Evolutionary conservation across 306 rosid species (phyloP), one percentile per base, ranked within the genome.

Genomic region (Comarum palustre): DNA sequence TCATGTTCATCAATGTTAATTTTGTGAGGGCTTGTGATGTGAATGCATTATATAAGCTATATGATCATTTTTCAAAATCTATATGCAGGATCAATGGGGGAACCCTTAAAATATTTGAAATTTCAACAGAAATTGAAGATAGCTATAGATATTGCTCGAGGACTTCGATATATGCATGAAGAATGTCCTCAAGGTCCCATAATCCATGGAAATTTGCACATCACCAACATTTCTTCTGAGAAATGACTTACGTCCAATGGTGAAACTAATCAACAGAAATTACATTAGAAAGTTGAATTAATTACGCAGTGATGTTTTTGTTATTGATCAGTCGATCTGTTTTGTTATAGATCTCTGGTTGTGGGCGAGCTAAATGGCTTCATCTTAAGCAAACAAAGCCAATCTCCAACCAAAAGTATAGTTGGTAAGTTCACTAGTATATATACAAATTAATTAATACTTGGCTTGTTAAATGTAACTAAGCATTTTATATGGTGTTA

Each of bases 131-230:
- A 61, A 22, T 14, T 74, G 29, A 68, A 48, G 68, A 62, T 69
- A n/a, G 76, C 75, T 3, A 22, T 62, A 50, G 79, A 34, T 41
- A 74, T 79, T 68, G 83, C 76, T 32, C 75, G 59, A 42, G 79
- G 83, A 47, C 39, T 79, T 62, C 57, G 83, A 74, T 79, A 79
- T 39, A 68, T 74, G 83, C 79, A 74, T 32, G 75, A 62, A 74
- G 79, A 79, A 61, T 74, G 79, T 61, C 79, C 83, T 5, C 48
- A 32, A 27, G 76, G 83, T 8, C 83, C 79, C 14, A 15, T 79
- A 0, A 58, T 79, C 70, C 76, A 74, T 34, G 72, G 79, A 38
- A 39, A 68, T 51, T 70, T 79, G 41, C 43, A 8, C 12, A 50
- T 55, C 36, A 29, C 60, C 76, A 79, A 74, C 41, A 75, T 79